phyloP scores from a whole-genome alignment of 257 asterid species.

The Asclepias syriaca region DNA sequence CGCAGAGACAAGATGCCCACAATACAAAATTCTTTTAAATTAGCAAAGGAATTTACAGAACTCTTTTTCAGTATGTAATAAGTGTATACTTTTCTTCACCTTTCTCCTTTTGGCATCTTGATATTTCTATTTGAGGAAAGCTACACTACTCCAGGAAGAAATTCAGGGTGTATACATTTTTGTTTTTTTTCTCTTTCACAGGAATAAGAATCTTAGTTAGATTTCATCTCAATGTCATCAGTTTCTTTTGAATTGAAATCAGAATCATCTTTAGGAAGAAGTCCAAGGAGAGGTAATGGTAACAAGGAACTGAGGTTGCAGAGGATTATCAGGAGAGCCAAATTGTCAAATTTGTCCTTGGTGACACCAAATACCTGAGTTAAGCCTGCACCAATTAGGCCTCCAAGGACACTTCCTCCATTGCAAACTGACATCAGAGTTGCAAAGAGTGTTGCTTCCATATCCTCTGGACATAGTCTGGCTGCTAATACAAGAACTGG shows the following conservation, averaged over 20 bases:
- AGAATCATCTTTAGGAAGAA: constrained; percentile 64
- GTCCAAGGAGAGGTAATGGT: constrained; percentile 85
- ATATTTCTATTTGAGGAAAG: not conserved
- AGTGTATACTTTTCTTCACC: not conserved
- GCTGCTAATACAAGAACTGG: constrained; percentile 99
- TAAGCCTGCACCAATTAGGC: constrained; percentile 88
- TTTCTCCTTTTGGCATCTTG: not conserved
- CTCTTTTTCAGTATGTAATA: not conserved
- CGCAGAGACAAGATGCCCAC: not conserved
- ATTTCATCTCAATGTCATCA: constrained; percentile 65
- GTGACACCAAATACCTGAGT: constrained; percentile 84
- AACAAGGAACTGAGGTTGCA: constrained; percentile 92
- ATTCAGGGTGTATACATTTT: not conserved
- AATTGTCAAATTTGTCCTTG: constrained; percentile 66
- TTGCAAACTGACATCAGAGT: constrained; percentile 94
- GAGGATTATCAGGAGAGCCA: constrained; percentile 66
- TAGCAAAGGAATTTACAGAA: constrained; percentile 5
- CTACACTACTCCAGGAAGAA: not conserved
- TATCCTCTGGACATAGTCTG: constrained; percentile 85
- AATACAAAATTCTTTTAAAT: not conserved
- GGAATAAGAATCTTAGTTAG: constrained; percentile 37
- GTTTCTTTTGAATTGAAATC: constrained; percentile 34
- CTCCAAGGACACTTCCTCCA: constrained; percentile 89
- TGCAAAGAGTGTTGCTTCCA: constrained; percentile 97
- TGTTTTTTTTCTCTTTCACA: not conserved